Percentiles rank a stretch among this genome's conserved stretches.
These are phyloP conservation scores for Nothophaeocryptopus gaeumannii DNA, from an alignment of 2,329 filamentous ascomycete genomes.

Conservation along the genomic window DNA sequence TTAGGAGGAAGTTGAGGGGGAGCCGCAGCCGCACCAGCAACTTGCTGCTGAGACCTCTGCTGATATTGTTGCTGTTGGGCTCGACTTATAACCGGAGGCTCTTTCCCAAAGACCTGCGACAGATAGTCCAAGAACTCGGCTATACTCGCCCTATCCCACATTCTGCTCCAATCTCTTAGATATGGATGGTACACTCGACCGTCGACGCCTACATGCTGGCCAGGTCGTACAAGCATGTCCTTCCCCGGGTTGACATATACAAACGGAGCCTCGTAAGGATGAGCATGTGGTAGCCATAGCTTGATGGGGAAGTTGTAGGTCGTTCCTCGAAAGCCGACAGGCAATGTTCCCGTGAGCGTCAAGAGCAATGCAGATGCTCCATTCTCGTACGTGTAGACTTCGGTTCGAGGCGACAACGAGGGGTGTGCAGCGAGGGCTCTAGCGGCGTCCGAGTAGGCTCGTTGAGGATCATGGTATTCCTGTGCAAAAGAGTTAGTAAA, in stretches of 20 bases:
- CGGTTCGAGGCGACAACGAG: conserved; percentile 78
- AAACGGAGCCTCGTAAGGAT: conserved; percentile 80
- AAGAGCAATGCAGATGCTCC: conserved; percentile 83
- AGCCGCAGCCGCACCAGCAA: conserved; percentile 33
- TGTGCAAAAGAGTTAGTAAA: conserved; percentile 39
- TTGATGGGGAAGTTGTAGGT: conserved; percentile 89
- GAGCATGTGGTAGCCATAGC: conserved; percentile 89
- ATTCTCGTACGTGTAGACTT: conserved; percentile 93
- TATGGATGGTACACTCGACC: conserved; percentile 96
- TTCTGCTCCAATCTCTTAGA: conserved; percentile 81
- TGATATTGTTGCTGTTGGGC: conserved; percentile 51
- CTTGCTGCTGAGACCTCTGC: conserved; percentile 66
- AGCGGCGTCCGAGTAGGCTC: conserved; percentile 88
- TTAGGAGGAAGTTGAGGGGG: conserved; percentile 37
- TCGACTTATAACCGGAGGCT: conserved; percentile 82
- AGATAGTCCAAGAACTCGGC: conserved; percentile 79
- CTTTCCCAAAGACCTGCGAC: conserved; percentile 85
- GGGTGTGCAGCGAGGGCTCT: conserved; percentile 76
- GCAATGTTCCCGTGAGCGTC: conserved; percentile 80
- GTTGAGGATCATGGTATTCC: conserved; percentile 92
- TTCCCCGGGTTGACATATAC: conserved; percentile 85
- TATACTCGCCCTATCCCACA: conserved; percentile 80
- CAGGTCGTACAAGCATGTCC: conserved; percentile 84
- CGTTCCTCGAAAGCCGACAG: conserved; percentile 84
- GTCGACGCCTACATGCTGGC: conserved; percentile 91